Evolutionary conservation across 106 monocot genomes (phyloP).

Genomic region (Apostasia ramifera): DNA sequence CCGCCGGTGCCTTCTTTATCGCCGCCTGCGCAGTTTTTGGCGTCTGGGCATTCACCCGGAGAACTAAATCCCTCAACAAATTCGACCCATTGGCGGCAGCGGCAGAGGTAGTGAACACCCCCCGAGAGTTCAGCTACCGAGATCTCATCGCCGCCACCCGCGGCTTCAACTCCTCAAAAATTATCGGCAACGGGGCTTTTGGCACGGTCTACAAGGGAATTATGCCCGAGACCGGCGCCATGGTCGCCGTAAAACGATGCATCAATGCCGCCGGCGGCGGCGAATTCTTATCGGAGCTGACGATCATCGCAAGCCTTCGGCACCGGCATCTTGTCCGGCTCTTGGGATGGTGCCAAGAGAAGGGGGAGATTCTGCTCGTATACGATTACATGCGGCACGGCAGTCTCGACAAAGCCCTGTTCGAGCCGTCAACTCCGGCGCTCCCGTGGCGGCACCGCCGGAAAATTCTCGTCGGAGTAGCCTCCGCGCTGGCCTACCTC

Average conservation of each 20-base stretch:
- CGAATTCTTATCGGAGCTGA: slow-evolving; percentile 87
- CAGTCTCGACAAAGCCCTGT: slow-evolving; percentile 86
- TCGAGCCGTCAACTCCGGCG: slow-evolving; percentile 23
- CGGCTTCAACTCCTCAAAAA: slow-evolving; percentile 47
- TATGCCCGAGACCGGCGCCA: slow-evolving; percentile 64
- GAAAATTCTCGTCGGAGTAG: slow-evolving; percentile 74
- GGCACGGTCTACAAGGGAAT: slow-evolving; percentile 98
- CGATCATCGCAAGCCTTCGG: slow-evolving; percentile 93
- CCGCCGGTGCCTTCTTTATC: slow-evolving; percentile 69
- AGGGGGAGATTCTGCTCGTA: slow-evolving; percentile 86
- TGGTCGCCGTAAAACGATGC: slow-evolving; percentile 89
- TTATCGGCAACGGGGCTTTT: slow-evolving; percentile 93
- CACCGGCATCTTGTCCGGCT: slow-evolving; percentile 84
- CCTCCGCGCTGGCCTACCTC: slow-evolving; percentile 94
- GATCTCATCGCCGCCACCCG: slow-evolving; percentile 67
- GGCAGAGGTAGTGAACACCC: slow-evolving; percentile 47
- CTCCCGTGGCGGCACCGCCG: slow-evolving; percentile 68
- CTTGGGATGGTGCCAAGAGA: slow-evolving; percentile 87
- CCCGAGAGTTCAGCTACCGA: slow-evolving; percentile 75
- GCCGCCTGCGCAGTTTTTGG: slow-evolving; percentile 46
- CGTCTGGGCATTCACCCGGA: slow-evolving; percentile 40
- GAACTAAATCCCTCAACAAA: slow-evolving; percentile 18
- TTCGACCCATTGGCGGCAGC: slow-evolving; percentile 24
- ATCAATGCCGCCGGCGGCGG: slow-evolving; percentile 29
- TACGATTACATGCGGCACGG: slow-evolving; percentile 96